Base-by-base conservation (phyloP, 2,329 filamentous ascomycete genomes). In the Cladophialophora carrionii region DNA sequence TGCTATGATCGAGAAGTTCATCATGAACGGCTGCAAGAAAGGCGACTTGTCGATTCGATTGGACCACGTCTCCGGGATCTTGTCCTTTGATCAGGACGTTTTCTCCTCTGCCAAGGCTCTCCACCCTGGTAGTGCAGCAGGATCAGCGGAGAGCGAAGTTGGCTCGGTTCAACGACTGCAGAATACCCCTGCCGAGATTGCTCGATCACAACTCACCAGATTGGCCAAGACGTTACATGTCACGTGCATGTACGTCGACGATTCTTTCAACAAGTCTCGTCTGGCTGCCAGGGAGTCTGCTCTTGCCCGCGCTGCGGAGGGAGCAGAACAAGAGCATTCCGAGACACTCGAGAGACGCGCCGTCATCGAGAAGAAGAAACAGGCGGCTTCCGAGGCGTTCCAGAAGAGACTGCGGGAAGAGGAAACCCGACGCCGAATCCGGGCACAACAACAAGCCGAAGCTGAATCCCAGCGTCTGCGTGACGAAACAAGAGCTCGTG, bases 21-120 rank as follows among this genome's bases (percentile, higher is more conserved):
- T 99, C 84, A 99, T 99, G 95, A 99, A 99, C 79, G 95, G 95
- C 70, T 98, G 96, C 86, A 99, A 99, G 88, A 99, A 99, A 87
- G 95, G 95, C 63, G 95, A 99, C 74, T 85, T 99, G 53, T 90
- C 95, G 61, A 96, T 99, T 73, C 92, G 95, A 68, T 92, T 98
- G 80, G 91, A 98, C 76, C 95, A 99, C 76, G 92, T 92, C 68
- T 94, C 93, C 61, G 92, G 95, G 66, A 91, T 97, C 57, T 87
- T 99, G 66, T 97, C 92, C 77, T 99, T 99, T 73, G 95, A 99
- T 78, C 96, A 92, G 61, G 95, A 99, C 78, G 92, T 99, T 71
- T 98, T 99, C 84, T 96, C 95, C 41, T 97, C 95, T 17, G 88
- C 93, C 75, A 98, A 96, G 84, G 91, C 94, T 71, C 86, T 92